Percentiles rank a stretch among this genome's conserved stretches.
These are phyloP conservation scores for Lactuca sativa DNA, from an alignment of 129 eudicot genomes.

Conservation along the genomic window DNA sequence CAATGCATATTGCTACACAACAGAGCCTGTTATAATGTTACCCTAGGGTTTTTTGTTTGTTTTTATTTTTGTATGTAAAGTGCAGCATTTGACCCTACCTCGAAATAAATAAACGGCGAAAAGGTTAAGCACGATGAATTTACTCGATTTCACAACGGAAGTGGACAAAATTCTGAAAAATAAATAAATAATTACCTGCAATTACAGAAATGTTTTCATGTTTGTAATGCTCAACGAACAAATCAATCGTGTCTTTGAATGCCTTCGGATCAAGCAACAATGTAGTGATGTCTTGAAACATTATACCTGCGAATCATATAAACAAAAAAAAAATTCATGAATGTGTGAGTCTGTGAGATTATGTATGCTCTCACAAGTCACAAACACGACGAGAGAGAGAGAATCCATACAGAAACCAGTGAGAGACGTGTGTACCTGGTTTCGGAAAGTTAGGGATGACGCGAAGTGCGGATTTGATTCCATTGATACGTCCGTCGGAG, in stretches of 20 bases:
- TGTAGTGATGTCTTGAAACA: slow-evolving; percentile 90
- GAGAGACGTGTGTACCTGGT: slow-evolving; percentile 51
- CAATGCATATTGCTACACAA: slow-evolving; percentile 14
- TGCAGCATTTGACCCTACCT: slow-evolving; percentile 29
- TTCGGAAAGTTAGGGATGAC: slow-evolving; percentile 92
- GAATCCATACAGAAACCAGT: neutral
- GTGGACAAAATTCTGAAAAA: slow-evolving; percentile 3
- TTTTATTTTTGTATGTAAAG: slow-evolving; percentile 4
- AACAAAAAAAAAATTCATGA: slow-evolving; percentile 8
- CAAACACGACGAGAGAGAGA: neutral
- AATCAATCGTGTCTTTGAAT: slow-evolving; percentile 78
- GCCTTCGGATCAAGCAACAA: slow-evolving; percentile 77
- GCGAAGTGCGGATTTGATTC: slow-evolving; percentile 62
- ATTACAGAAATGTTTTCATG: slow-evolving; percentile 61
- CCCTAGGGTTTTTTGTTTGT: slow-evolving; percentile 5
- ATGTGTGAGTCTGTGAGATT: neutral
- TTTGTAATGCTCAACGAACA: slow-evolving; percentile 81
- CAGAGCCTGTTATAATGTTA: slow-evolving; percentile 20
- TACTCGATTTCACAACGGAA: slow-evolving; percentile 17
- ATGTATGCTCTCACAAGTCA: neutral
- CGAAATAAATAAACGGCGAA: slow-evolving; percentile 10
- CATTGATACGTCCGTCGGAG: slow-evolving; percentile 38
- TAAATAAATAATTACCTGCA: slow-evolving; percentile 56
- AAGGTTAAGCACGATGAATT: slow-evolving; percentile 26
- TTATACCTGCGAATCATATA: slow-evolving; percentile 53